A percentile compares a stretch with the other conserved stretches of the same genome.
These are phyloP conservation scores for Lasiosphaeria hispida DNA, from an alignment of 495 filamentous ascomycete genomes.

Conservation along the genomic window DNA sequence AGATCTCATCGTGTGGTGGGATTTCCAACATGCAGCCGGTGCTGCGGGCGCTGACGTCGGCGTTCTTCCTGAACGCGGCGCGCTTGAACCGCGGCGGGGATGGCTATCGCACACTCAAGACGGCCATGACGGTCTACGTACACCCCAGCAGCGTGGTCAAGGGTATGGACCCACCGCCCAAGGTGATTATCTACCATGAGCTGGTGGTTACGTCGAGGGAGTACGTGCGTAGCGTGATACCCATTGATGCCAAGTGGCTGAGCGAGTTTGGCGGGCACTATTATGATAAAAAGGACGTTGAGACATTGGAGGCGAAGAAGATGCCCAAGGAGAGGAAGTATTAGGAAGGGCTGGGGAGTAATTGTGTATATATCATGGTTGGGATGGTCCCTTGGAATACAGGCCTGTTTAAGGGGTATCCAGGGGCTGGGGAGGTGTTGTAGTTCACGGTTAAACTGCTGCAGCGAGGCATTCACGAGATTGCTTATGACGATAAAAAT, in stretches of 20 bases:
- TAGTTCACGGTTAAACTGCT: no score
- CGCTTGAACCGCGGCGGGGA: conserved; percentile 81
- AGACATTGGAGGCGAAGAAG: conserved; percentile 77
- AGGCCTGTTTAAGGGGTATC: no score
- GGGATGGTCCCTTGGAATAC: no score
- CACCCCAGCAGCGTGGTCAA: conserved; percentile 84
- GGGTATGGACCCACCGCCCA: conserved; percentile 70
- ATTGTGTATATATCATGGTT: background rate
- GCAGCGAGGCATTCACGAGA: no score
- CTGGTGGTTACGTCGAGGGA: conserved; percentile 90
- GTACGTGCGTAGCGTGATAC: conserved; percentile 87
- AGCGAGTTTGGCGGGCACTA: conserved; percentile 93
- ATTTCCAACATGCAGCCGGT: conserved; percentile 70
- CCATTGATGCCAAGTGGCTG: conserved; percentile 80
- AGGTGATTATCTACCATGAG: conserved; percentile 90
- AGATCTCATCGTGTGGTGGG: conserved; percentile 67
- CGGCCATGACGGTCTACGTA: conserved; percentile 81
- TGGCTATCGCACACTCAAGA: conserved; percentile 93
- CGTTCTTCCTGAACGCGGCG: conserved; percentile 95
- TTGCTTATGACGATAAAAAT: no score
- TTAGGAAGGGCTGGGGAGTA: no score
- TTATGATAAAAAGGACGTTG: conserved; percentile 90
- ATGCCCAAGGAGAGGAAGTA: conserved; percentile 35
- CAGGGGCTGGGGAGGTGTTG: no score
- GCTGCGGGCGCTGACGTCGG: conserved; percentile 81